These are phyloP conservation scores for Pseudogymnoascus sp. DNA, from an alignment of 2,329 filamentous ascomycete genomes.

Conservation along the genomic window DNA sequence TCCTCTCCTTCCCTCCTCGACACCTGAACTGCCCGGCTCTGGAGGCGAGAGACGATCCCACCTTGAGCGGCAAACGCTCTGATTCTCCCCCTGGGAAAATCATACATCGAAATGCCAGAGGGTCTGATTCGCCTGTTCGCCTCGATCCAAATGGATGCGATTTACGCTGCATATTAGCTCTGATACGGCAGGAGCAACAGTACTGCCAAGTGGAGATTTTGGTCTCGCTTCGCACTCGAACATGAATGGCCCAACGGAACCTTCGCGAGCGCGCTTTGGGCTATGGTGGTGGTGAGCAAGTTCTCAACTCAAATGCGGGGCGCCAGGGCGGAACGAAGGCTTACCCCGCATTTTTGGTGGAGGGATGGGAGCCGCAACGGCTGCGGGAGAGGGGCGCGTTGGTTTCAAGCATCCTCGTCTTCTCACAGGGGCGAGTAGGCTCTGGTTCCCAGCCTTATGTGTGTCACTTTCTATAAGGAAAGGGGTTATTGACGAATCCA, in stretches of 20 bases:
- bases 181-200: not conserved
- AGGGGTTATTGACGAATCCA: not conserved
- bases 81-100: not conserved
- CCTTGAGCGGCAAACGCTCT: not conserved
- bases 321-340: not conserved
- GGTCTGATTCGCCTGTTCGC: not conserved
- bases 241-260: not conserved
- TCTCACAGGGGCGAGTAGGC: not conserved
- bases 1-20: not conserved
- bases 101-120: not conserved
- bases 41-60: not conserved
- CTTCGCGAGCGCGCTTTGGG: not conserved
- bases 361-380: not conserved
- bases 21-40: not conserved
- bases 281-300: not conserved
- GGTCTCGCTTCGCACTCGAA: not conserved
- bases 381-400: not conserved
- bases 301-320: not conserved
- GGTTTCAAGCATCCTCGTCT: not conserved
- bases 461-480: not conserved
- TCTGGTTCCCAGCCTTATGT: not conserved
- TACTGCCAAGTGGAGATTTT: not conserved
- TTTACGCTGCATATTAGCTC: not conserved
- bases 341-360: not conserved
- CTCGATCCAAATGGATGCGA: not conserved